Percentiles rank a stretch among this genome's conserved stretches.
Conservation (phyloP, 176 grass and related monocot genomes). For the Urochloa ruziziensis region DNA sequence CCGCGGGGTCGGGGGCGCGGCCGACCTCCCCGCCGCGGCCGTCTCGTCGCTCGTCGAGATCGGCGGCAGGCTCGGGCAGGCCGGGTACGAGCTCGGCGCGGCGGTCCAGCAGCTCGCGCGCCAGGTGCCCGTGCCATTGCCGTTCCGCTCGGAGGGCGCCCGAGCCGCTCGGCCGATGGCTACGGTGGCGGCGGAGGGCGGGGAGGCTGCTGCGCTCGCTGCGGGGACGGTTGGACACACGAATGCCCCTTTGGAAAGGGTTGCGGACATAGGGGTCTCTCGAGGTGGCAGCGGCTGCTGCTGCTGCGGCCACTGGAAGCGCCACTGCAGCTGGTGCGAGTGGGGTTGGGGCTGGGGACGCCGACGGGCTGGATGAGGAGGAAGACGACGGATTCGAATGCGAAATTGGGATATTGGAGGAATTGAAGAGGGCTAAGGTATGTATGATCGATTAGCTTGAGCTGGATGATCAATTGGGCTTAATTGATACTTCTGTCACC, state of each 20-base stretch:
- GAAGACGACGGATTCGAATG: constrained; percentile 47
- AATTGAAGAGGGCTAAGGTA: constrained; percentile 58
- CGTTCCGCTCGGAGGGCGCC: constrained; percentile 48
- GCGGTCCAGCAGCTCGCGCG: constrained; percentile 74
- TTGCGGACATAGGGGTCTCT: constrained; percentile 26
- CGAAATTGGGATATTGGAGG: constrained; percentile 43
- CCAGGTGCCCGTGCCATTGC: constrained; percentile 45
- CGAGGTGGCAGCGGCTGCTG: constrained; percentile 36
- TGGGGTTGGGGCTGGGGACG: background rate
- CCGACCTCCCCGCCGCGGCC: constrained; percentile 45
- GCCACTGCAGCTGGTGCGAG: background rate
- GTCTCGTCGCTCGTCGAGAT: constrained; percentile 72
- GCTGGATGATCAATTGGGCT: background rate
- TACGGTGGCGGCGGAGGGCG: background rate
- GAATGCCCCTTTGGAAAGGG: constrained; percentile 6
- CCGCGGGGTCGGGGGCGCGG: background rate
- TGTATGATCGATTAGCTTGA: background rate
- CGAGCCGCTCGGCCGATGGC: background rate
- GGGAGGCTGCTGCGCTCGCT: background rate
- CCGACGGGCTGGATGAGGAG: constrained; percentile 59
- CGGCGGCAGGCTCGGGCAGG: constrained; percentile 78
- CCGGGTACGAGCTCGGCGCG: constrained; percentile 64
- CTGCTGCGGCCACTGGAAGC: constrained; percentile 36
- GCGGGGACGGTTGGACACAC: background rate
- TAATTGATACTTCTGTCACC: background rate